Evolutionary conservation across 495 filamentous ascomycete genomes (phyloP), one percentile per base, ranked within the genome.

Genomic region (Penicillium longicatenatum): DNA sequence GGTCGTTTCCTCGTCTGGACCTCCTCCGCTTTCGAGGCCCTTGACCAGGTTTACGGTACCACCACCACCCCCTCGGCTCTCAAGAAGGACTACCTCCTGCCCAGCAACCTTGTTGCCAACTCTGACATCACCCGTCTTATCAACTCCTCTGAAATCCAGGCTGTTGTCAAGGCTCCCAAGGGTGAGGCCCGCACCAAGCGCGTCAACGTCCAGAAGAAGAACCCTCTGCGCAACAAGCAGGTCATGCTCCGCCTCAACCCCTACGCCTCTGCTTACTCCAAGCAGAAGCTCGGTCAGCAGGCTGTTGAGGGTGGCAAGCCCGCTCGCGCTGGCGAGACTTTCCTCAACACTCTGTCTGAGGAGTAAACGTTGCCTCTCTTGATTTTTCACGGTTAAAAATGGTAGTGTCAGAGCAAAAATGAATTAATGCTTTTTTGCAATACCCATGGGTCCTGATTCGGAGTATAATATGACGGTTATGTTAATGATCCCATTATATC

Each of bases 1-100:
- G 94, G 94, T 68, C 95, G 94, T 72, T 98, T 98, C 86, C 84
- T 98, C 77, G 84, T 98, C 84, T 98, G 94, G 94, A 93, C 94
- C 65, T 97, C 95, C 57, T 84, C 91, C 59, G 94, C 94, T 51
- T 97, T 98, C 84, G 84, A 91, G 77, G 90, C 94, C 60, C 90
- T 98, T 58, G 92, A 98, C 80, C 82, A 83, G 75, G 88, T 98
- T 85, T 98, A 98, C 83, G 94, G 95, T 69, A 88, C 87, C 71
- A 92, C 90, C 63, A 91, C 88, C 70, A 81, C 80, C 66, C 85
- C 92, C 58, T 90, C 90, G 52, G 86, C 86, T 54, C 86, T 95
- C 64, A 98, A 98, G 91, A 93, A 92, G 82, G 93, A 97, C 85
- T 98, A 92, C 89, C 86, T 94, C 65, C 86, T 98, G 61, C 94